phyloP scores from a whole-genome alignment of 2,329 filamentous ascomycete species.

The Cercospora sp. region DNA sequence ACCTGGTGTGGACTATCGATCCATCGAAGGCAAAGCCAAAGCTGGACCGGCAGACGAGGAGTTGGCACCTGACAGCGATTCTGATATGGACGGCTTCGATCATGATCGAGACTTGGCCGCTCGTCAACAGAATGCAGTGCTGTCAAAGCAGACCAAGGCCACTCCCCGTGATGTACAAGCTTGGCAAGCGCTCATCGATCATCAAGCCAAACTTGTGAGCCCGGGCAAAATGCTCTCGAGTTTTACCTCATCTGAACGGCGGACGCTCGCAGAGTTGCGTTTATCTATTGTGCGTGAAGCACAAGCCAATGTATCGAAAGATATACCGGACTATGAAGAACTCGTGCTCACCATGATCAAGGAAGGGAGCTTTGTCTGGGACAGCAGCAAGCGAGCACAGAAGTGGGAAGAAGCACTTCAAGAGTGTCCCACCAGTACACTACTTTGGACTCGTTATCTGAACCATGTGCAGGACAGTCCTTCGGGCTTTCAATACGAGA shows the following conservation, averaged over 20 bases:
- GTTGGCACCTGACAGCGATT: constrained; percentile 37
- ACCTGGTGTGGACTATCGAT: constrained; percentile 41
- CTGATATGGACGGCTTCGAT: constrained; percentile 20
- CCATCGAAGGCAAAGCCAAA: constrained; percentile 40
- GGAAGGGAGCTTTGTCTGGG: constrained; percentile 75
- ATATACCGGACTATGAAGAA: constrained; percentile 53
- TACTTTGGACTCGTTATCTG: constrained; percentile 72
- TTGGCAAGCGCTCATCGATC: constrained; percentile 76
- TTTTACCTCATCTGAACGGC: constrained; percentile 61
- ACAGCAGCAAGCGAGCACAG: constrained; percentile 57
- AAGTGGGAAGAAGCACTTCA: constrained; percentile 66
- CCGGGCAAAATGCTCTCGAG: constrained; percentile 48
- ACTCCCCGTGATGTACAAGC: constrained; percentile 65
- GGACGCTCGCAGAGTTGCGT: constrained; percentile 75
- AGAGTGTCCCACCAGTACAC: constrained; percentile 58
- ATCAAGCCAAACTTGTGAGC: constrained; percentile 70
- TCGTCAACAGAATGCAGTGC: constrained; percentile 58
- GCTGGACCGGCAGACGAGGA: constrained; percentile 40
- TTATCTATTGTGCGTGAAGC: constrained; percentile 78
- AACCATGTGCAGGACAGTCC: constrained; percentile 70
- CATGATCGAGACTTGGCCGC: constrained; percentile 32
- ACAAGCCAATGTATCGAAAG: constrained; percentile 55
- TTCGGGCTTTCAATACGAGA: constrained; percentile 66
- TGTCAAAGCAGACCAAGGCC: constrained; percentile 65
- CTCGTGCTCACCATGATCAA: constrained; percentile 70